Percentiles rank a stretch among this genome's conserved stretches.
Conservation (phyloP, 805 yeast species). For the Henningerozyma blattae region DNA sequence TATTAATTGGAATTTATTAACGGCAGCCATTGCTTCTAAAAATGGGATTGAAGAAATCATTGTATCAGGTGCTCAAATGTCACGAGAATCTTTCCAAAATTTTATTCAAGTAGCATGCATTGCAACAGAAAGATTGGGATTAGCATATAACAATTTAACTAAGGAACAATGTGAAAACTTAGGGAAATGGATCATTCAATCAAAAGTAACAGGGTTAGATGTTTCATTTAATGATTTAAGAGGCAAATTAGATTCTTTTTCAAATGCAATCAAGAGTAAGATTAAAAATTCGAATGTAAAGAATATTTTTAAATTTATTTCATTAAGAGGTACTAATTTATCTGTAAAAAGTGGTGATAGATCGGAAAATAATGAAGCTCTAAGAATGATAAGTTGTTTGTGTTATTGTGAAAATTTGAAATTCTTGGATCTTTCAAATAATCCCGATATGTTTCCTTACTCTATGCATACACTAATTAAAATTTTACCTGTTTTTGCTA, state of each 20-base stretch:
- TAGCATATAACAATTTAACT: slow-evolving; percentile 65
- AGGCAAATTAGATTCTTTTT: slow-evolving; percentile 23
- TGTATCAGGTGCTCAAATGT: slow-evolving; percentile 70
- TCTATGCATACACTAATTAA: slow-evolving; percentile 41
- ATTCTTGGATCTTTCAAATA: slow-evolving; percentile 70
- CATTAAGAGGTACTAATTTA: slow-evolving; percentile 55
- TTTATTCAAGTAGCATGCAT: slow-evolving; percentile 51
- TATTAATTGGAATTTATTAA: slow-evolving; percentile 73
- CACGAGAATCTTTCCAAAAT: slow-evolving; percentile 37
- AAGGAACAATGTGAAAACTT: slow-evolving; percentile 45
- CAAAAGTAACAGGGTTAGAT: slow-evolving; percentile 56
- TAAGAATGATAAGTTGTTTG: slow-evolving; percentile 35
- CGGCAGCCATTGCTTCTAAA: slow-evolving; percentile 61
- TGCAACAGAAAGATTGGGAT: slow-evolving; percentile 53
- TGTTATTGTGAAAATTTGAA: slow-evolving; percentile 46
- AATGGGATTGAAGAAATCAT: slow-evolving; percentile 75
- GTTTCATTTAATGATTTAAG: slow-evolving; percentile 67
- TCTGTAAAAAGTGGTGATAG: slow-evolving; percentile 34
- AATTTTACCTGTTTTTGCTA: slow-evolving; percentile 55
- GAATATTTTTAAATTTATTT: slow-evolving; percentile 34
- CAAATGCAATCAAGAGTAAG: slow-evolving; percentile 13
- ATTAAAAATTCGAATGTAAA: slow-evolving; percentile 14
- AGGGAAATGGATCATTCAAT: slow-evolving; percentile 43
- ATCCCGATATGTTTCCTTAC: slow-evolving; percentile 58
- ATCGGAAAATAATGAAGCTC: slow-evolving; percentile 20